Evolutionary conservation across 306 rosid genomes (phyloP), one percentile per base, ranked within the genome.

Genomic region (Biancaea sappan): DNA sequence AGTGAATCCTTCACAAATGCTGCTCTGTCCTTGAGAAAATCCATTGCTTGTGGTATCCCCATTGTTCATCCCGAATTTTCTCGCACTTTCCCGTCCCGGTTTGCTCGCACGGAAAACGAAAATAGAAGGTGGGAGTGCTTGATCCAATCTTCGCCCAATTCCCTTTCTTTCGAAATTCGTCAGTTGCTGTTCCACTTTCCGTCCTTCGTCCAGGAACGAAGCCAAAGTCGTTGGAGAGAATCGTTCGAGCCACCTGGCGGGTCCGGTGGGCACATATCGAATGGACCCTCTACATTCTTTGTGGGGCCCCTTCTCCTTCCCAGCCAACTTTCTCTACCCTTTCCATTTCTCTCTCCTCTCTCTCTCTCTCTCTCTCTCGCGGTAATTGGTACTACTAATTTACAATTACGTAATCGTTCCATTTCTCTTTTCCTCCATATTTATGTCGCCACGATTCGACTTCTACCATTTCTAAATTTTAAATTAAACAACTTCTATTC

Each of bases 1-100:
- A 94, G 82, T 34, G 99, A 83, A 6, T 94, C 99, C 65, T 86
- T 76, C 0, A 92, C 79, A 10, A 85, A 71, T 41, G 82, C 43
- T 8, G 99, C 95, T 85, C 94, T 84, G 38, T 83, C 82, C 10
- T 80, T 75, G 68, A 90, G 85, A 63, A 88, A 72, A 52, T 80
- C 88, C 95, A 94, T 88, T 46, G 88, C 81, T 56, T 86, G 78
- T 1, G 90, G 84, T 24, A 82, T 82, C 70, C 84, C 91, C 95
- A 88, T 88, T 59, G 60, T 35, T 58, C 60, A 43, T 65, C 12
- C 71, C 38, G 8, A 25, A 74, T 54, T 62, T 73, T 71, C 80
- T 38, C 67, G 41, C 77, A 41, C 76, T 69, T 80, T 65, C 50
- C 35, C 25, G 53, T 18, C 31, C 53, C 70, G 59, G 79, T 74